Base-by-base conservation (phyloP, 2,329 filamentous ascomycete species). In the Talaromyces sp. region DNA sequence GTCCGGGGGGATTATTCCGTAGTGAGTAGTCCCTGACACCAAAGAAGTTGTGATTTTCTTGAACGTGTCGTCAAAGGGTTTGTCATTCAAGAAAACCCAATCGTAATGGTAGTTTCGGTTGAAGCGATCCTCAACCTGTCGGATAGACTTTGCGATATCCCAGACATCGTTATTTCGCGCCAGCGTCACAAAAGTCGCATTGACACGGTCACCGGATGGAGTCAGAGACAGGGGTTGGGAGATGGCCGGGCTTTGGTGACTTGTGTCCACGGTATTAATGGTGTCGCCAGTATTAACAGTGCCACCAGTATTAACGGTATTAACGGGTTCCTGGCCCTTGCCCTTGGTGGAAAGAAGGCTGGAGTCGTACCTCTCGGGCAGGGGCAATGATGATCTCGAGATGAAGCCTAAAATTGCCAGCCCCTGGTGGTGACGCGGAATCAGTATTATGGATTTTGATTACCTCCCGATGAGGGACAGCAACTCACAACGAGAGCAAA, bases 31-130 rank as follows among this genome's bases (percentile, higher is more conserved):
- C 61, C 95, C 95, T 12, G 94, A 98, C n/a, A 96, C 90, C 42
- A 99, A 85, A 1, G 92, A 88, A 4, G 85, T 85, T 4, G 95
- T 99, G 67, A 98, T 84, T 77, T 92, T 94, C 78, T 93, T 98
- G 84, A 99, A 99, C 9, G 87, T 88, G 3, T 91, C 90, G 73
- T 96, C 90, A 72, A 99, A 99, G 0, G 92, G 91, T 75, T 93
- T 87, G 75, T 99, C 95, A 78, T 99, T 99, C 65, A 99, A 82
- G 81, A 99, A 99, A 59, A 99, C 94, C 96, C 96, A 99, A 75
- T 98, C 94, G 79, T 99, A 99, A 81, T 96, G 89, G 82, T 90
- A 98, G 71, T 94, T 90, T 71, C 88, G 87, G 81, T 99, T 99
- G 87, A 99, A 99, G 73, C 95, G 91, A 77, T 99, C 95, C 79